Conservation (phyloP, 2,329 filamentous ascomycete species). For the Sclerotinia nivalis region DNA sequence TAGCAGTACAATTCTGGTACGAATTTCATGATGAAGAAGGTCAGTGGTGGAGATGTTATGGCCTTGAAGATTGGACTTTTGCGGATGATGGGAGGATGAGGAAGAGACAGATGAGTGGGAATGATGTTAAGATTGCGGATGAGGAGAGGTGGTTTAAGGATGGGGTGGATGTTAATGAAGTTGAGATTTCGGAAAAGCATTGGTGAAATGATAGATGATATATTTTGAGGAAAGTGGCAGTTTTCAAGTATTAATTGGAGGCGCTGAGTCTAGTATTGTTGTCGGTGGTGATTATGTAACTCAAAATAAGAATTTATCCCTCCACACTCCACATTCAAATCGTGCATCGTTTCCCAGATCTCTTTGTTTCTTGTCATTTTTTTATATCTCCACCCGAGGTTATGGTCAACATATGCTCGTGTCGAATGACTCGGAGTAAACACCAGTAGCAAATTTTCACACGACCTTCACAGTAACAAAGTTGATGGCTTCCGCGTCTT, state of each 20-base stretch:
- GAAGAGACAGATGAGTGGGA: constrained; percentile 75
- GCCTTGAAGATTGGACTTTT: constrained; percentile 79
- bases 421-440: neutral
- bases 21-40: constrained; percentile 69
- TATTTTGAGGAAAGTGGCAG: neutral
- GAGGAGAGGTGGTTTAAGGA: constrained; percentile 69
- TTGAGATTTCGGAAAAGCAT: constrained; percentile 66
- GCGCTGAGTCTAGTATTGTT: neutral
- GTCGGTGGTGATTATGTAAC: neutral
- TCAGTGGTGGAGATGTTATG: constrained; percentile 87
- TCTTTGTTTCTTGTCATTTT: neutral
- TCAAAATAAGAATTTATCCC: neutral
- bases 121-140: constrained; percentile 64
- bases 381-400: neutral
- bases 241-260: neutral
- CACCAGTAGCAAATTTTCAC: neutral
- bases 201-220: constrained; percentile 50
- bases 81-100: constrained; percentile 68
- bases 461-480: neutral
- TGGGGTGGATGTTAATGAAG: constrained; percentile 66
- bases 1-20: constrained; percentile 84
- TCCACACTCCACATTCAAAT: neutral
- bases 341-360: neutral
- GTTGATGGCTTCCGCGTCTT: neutral
- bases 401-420: neutral